A percentile compares a stretch with the other conserved stretches of the same genome.
These are phyloP conservation scores for Pichia sp. DNA, from an alignment of 1,139 yeast genomes.

Conservation along the genomic window DNA sequence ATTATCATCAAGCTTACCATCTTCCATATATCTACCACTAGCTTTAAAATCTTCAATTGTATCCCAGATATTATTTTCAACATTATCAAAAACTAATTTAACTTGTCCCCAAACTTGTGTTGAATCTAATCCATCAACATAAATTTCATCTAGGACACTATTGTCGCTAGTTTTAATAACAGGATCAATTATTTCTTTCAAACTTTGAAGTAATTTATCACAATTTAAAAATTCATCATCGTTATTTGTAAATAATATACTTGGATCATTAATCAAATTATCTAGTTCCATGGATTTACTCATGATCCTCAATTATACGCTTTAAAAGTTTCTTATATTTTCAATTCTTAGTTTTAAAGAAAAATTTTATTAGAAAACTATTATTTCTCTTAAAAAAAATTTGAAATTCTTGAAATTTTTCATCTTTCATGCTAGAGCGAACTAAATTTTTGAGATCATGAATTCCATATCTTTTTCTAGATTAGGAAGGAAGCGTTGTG, in stretches of 20 bases:
- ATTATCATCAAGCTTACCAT: conserved; percentile 25
- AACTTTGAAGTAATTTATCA: conserved; percentile 7
- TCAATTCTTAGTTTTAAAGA: no score
- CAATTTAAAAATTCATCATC: conserved; percentile 7
- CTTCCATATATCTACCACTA: conserved; percentile 25
- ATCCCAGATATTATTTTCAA: conserved; percentile 46
- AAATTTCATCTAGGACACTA: conserved; percentile 57
- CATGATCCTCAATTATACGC: not conserved
- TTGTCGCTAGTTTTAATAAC: conserved; percentile 8
- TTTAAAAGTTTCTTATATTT: no score
- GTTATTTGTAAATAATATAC: conserved; percentile 4
- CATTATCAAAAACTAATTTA: conserved; percentile 70
- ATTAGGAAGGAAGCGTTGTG: not conserved
- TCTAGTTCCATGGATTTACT: conserved; percentile 1
- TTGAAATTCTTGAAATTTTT: not conserved
- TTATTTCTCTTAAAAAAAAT: no score
- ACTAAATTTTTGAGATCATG: not conserved
- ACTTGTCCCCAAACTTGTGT: conserved; percentile 93
- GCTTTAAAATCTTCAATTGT: conserved; percentile 39
- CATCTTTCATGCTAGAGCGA: not conserved
- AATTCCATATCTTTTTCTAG: not conserved
- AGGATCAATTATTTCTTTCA: conserved; percentile 14
- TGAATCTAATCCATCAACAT: conserved; percentile 81
- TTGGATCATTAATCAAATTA: conserved; percentile 11
- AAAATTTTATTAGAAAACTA: no score